Evolutionary conservation across 768 basidiomycete genomes (phyloP).

Genomic region (Collybia mongolica): DNA sequence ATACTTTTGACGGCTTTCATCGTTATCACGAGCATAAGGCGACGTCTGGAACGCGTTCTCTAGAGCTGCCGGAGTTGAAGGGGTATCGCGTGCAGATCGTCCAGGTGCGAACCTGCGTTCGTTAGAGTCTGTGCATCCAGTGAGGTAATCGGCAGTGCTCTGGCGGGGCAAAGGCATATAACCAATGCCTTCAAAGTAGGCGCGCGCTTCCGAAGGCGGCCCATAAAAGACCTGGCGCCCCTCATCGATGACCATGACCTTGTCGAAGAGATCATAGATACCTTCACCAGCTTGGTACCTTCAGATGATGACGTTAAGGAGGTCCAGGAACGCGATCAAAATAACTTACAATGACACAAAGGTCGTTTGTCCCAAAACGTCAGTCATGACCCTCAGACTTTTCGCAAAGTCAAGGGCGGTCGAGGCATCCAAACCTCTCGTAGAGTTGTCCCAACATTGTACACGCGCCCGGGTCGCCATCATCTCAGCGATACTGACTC

Average conservation of each 20-base stretch:
- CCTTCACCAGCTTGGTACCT: slow-evolving; percentile 83
- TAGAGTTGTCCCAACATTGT: slow-evolving; percentile 84
- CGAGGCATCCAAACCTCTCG: slow-evolving; percentile 79
- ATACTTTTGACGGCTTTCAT: slow-evolving; percentile 53
- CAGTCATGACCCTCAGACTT: slow-evolving; percentile 79
- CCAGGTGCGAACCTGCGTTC: slow-evolving; percentile 79
- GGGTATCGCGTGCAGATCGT: slow-evolving; percentile 54
- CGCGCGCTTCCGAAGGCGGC: slow-evolving; percentile 66
- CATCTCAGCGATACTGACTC: slow-evolving; percentile 84
- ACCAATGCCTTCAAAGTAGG: slow-evolving; percentile 76
- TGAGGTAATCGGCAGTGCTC: slow-evolving; percentile 84
- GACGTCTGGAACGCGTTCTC: slow-evolving; percentile 62
- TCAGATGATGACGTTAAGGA: slow-evolving; percentile 1
- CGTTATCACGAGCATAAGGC: slow-evolving; percentile 38
- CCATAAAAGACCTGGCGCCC: slow-evolving; percentile 85
- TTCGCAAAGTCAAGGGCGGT: slow-evolving; percentile 87
- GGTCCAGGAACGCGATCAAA: background rate
- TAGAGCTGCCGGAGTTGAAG: slow-evolving; percentile 65
- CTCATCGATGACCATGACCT: slow-evolving; percentile 80
- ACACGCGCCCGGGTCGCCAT: slow-evolving; percentile 79
- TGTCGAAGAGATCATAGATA: slow-evolving; percentile 80
- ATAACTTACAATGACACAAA: slow-evolving; percentile 68
- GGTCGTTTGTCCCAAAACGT: slow-evolving; percentile 76
- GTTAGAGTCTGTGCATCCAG: slow-evolving; percentile 80
- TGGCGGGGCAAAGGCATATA: slow-evolving; percentile 77